Percentiles rank a stretch among this genome's conserved stretches.
These are phyloP conservation scores for Verticillium longisporum DNA, from an alignment of 2,329 filamentous ascomycete genomes.

Conservation along the genomic window DNA sequence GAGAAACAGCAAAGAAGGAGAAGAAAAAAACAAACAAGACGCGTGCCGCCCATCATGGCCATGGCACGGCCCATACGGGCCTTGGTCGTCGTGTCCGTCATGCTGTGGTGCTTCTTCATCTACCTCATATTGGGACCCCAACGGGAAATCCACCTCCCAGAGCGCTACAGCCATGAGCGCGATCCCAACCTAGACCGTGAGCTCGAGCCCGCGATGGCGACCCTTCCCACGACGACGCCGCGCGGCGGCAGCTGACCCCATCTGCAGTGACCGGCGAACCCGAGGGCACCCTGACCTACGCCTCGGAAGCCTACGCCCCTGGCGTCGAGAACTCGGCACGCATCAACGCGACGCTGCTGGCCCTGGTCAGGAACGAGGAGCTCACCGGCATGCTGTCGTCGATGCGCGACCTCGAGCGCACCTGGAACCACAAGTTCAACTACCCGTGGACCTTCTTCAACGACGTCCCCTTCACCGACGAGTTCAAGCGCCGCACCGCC, in stretches of 20 bases:
- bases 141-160: constrained; percentile 26
- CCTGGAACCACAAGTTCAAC: constrained; percentile 98
- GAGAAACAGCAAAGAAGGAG: background rate
- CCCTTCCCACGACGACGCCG: background rate
- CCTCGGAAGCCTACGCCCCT: constrained; percentile 70
- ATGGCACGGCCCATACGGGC: constrained; percentile 79
- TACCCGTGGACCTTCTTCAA: constrained; percentile 99
- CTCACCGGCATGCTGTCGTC: constrained; percentile 75
- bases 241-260: background rate
- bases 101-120: constrained; percentile 73
- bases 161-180: constrained; percentile 25
- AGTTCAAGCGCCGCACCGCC: constrained; percentile 80
- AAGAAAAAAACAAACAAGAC: background rate
- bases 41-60: constrained; percentile 55
- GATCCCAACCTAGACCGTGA: constrained; percentile 86
- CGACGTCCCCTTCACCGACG: constrained; percentile 84
- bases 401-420: constrained; percentile 86
- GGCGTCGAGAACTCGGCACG: constrained; percentile 70
- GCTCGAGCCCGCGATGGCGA: constrained; percentile 21
- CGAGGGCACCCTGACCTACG: constrained; percentile 65
- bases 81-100: constrained; percentile 62
- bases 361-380: constrained; percentile 89
- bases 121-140: constrained; percentile 64
- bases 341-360: constrained; percentile 88
- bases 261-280: constrained; percentile 78